Percentiles rank a stretch among this genome's conserved stretches.
These are phyloP conservation scores for Hyphopichia wangnamkhiaoensis DNA, from an alignment of 1,139 yeast genomes.

Conservation along the genomic window DNA sequence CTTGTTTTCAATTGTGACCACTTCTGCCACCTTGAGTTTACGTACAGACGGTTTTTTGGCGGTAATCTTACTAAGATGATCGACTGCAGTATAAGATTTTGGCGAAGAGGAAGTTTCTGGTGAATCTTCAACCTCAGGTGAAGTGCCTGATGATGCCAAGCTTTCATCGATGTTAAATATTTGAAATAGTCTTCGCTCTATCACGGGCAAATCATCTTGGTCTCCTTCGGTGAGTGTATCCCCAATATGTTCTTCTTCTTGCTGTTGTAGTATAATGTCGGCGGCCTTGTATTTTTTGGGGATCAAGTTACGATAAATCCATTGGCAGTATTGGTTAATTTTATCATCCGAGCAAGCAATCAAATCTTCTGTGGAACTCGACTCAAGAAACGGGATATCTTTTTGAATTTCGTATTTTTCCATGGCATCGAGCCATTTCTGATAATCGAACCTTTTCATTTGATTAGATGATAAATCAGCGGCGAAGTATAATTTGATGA, in stretches of 20 bases:
- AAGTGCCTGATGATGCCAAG: too few relatives aligned
- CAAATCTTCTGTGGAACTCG: constrained; percentile 24
- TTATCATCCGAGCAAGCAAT: constrained; percentile 41
- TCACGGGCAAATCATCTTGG: constrained; percentile 21
- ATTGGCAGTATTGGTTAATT: constrained; percentile 39
- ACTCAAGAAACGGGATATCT: constrained; percentile 19
- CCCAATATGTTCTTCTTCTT: constrained; percentile 9
- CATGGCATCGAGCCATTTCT: constrained; percentile 24
- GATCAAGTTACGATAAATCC: constrained; percentile 38
- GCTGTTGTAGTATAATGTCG: neutral
- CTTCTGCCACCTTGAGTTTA: constrained; percentile 3
- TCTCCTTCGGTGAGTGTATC: constrained; percentile 6
- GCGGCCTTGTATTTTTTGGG: constrained; percentile 21
- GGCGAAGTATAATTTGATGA: constrained; percentile 29
- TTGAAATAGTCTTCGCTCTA: constrained; percentile 37
- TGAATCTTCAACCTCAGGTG: too few relatives aligned
- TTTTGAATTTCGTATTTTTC: constrained; percentile 20
- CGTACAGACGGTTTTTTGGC: neutral
- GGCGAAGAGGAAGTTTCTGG: neutral
- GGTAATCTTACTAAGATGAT: neutral
- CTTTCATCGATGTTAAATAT: constrained; percentile 32
- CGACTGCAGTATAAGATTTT: neutral
- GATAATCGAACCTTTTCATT: constrained; percentile 14
- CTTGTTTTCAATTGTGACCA: constrained; percentile 8
- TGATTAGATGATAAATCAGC: constrained; percentile 7